Conservation (phyloP, 2,329 filamentous ascomycete genomes). For the Fusarium succisae region DNA sequence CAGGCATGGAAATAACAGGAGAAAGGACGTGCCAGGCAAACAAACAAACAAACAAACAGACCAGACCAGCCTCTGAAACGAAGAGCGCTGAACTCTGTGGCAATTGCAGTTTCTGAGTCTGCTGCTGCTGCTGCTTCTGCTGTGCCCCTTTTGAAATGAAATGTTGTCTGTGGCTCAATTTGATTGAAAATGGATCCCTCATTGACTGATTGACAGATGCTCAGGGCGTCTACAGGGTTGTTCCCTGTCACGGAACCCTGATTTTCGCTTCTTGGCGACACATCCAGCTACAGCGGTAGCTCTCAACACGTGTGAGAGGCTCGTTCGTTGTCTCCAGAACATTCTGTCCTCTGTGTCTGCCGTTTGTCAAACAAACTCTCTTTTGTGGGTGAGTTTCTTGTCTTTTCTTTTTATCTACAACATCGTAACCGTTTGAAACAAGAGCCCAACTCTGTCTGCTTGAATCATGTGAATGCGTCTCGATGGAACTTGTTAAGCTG, state of each 20-base stretch:
- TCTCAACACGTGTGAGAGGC: conserved; percentile 11
- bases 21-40: not conserved
- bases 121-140: not conserved
- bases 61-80: not conserved
- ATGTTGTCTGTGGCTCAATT: not conserved
- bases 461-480: conserved; percentile 23
- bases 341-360: not conserved
- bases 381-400: not conserved
- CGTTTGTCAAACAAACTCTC: not conserved
- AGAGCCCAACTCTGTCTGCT: not conserved
- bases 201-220: not conserved
- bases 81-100: not conserved
- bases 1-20: not conserved
- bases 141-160: conserved; percentile 12
- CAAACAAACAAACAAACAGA: not conserved
- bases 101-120: not conserved
- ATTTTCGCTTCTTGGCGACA: conserved; percentile 6
- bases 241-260: conserved; percentile 21
- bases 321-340: not conserved
- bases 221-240: conserved; percentile 14
- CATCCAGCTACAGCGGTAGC: not conserved
- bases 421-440: not conserved
- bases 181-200: conserved; percentile 20
- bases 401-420: not conserved
- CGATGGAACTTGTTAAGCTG: conserved; percentile 4